Base-by-base conservation (phyloP, 495 filamentous ascomycete genomes). In the Aspergillus panamensis region DNA sequence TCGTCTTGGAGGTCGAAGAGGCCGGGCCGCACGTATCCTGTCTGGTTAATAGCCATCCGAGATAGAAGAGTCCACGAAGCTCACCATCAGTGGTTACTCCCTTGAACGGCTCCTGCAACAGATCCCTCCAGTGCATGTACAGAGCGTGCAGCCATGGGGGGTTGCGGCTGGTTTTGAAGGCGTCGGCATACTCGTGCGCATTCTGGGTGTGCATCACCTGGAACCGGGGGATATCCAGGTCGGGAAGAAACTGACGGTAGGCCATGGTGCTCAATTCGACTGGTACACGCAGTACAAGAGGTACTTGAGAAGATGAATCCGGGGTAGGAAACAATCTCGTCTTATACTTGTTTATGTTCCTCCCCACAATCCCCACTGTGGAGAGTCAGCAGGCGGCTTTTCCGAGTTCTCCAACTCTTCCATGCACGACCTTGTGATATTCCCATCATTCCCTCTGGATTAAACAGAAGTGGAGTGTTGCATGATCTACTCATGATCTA, bases 131-230 rank as follows among this genome's bases (percentile, higher is more conserved):
- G 66, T 87, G 81, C 66, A 80, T 74, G 53, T 85, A 88, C 44
- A 89, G 69, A 0, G 74, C 81, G 63, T 87, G 82, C 44, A 90
- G 72, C 87, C 87, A 90, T 4, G 85, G 86, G 19, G 87, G 87
- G 17, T 74, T 68, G 19, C 82, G 80, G 33, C 72, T 68, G 17
- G 80, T 78, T 61, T 82, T 81, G 67, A 89, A 86, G 17, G 70
- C 80, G 25, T 78, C 70, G 1, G 84, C 83, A 60, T 89, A 87
- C 58, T 84, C 80, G 55, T 85, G 80, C 19, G 82, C 81, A 66
- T 84, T 79, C 65, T 88, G 86, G 45, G 76, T 74, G 62, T 80
- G 79, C 73, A 87, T 84, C 20, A 74, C 71, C 56, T 80, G 80
- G 74, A 89, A 89, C 43, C 86, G 83, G 40, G 79, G 74, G 30